phyloP scores from a whole-genome alignment of 768 basidiomycete genomes.

The Lactarius hatsudake region DNA sequence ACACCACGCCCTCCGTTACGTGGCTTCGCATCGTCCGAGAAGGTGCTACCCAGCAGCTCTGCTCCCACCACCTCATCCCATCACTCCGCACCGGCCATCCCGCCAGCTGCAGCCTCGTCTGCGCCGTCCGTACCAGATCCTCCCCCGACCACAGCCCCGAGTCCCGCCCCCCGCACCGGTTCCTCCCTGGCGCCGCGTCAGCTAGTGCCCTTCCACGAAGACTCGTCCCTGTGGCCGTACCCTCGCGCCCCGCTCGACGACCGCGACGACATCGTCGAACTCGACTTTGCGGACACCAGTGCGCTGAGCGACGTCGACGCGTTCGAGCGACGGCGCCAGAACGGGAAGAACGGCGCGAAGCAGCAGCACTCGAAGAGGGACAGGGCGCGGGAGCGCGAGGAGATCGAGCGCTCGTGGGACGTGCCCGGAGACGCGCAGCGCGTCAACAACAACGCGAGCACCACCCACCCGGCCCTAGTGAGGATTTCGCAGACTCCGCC shows the following conservation, averaged over 20 bases:
- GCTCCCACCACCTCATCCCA: conserved; percentile 14
- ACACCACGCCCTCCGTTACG: conserved; percentile 54
- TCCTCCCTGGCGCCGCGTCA: conserved; percentile 24
- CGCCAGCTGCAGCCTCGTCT: conserved; percentile 15
- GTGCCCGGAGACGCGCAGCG: conserved; percentile 36
- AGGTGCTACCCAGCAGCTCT: conserved; percentile 1
- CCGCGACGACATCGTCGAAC: conserved; percentile 65
- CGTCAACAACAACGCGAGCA: neutral
- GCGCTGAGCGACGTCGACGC: conserved; percentile 65
- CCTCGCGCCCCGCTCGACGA: conserved; percentile 47
- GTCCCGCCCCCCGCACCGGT: neutral
- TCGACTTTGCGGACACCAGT: conserved; percentile 72
- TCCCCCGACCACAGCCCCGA: neutral
- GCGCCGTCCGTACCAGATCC: neutral
- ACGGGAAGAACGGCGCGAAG: conserved; percentile 30
- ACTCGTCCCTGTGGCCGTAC: conserved; percentile 73
- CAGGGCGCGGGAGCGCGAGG: conserved; percentile 39
- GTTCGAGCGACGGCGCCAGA: conserved; percentile 39
- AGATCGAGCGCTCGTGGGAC: conserved; percentile 64
- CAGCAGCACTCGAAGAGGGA: conserved; percentile 35
- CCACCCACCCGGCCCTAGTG: neutral
- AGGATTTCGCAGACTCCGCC: neutral
- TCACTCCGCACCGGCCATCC: conserved; percentile 17
- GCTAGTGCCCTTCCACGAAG: conserved; percentile 60
- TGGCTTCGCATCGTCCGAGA: conserved; percentile 22